Evolutionary conservation across 176 grass and related monocot genomes (phyloP).

Genomic region (Musa itinerans): DNA sequence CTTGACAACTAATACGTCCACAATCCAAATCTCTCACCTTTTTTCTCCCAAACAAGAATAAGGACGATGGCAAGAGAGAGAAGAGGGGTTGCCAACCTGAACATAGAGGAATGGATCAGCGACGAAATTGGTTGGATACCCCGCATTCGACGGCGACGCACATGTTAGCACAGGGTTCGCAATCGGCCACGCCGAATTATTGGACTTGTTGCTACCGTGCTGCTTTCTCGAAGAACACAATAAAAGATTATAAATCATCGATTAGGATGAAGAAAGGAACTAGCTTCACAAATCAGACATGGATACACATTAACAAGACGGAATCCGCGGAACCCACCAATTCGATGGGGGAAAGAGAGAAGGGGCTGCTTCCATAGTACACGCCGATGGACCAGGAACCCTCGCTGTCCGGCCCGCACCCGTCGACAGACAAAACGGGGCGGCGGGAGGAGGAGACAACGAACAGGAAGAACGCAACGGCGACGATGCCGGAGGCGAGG

Average conservation of each 20-base stretch:
- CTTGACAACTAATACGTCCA: too few relatives aligned
- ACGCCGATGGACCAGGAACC: constrained; percentile 88
- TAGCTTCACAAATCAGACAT: too few relatives aligned
- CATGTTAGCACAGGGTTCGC: constrained; percentile 91
- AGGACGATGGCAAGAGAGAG: too few relatives aligned
- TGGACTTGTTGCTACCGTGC: constrained; percentile 56
- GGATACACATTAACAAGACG: too few relatives aligned
- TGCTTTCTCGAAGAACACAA: constrained; percentile 23
- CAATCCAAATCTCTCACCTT: too few relatives aligned
- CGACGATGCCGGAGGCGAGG: constrained; percentile 34
- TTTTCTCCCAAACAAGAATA: too few relatives aligned
- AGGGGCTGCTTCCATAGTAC: constrained; percentile 77
- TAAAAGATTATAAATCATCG: neutral
- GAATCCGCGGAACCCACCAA: constrained; percentile 37
- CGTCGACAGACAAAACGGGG: constrained; percentile 26
- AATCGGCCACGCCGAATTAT: constrained; percentile 88
- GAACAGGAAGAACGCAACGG: constrained; percentile 63
- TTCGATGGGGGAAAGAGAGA: constrained; percentile 81
- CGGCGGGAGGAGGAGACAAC: constrained; percentile 66
- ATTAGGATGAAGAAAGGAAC: neutral
- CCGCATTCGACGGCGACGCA: constrained; percentile 44
- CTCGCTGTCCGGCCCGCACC: constrained; percentile 79
- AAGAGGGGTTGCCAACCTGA: constrained; percentile 40
- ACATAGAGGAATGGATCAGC: constrained; percentile 84
- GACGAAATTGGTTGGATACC: constrained; percentile 87